Evolutionary conservation across 2,329 filamentous ascomycete species (phyloP), one percentile per base, ranked within the genome.

Genomic region (Fusarium pseudoanthophilum): DNA sequence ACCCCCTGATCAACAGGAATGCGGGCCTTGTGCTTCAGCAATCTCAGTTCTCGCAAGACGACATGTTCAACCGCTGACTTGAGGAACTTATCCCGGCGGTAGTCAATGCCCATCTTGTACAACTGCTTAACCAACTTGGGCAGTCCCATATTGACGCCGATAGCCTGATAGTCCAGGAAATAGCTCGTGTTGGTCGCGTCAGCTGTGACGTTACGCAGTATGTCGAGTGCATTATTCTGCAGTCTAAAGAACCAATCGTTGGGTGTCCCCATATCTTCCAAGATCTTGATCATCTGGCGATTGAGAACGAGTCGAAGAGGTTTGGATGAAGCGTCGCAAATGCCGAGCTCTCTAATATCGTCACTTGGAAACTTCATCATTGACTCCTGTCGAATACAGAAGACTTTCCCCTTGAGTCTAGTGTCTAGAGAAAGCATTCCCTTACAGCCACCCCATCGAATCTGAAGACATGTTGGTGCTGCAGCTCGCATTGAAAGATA

Each of bases 281-380:
- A 80, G 10, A 97, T 94, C 79, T 97, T 97, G 82, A 97, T 94
- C 69, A 95, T 85, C 73, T 93, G 93, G 2, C 92, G 90, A 77
- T 97, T 97, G 3, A 97, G 86, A 24, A 91, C 89, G 73, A 95
- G 85, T 0, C 88, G 88, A 11, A 95, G 86, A 0, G 93, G 91
- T 57, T 87, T 89, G 42, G 89, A 90, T 0, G 90, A 91, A 46
- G 89, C 87, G 52, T 92, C 92, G 77, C 92, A 95, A 49, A 95
- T 93, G 67, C 92, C 93, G 3, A 95, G 84, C 57, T 92, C 87
- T 9, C 79, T 79, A 4, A 79, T 82, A 43, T 88, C 85, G 0
- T 83, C 77, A 58, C 89, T 91, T 3, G 86, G 79, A 72, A 96
- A 97, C 75, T 97, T 97, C 63, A 89, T 85, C 94, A 97, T 97